Evolutionary conservation across 1,139 yeast genomes (phyloP), one percentile per base, ranked within the genome.

Genomic region (Eremothecium sinecaudum): DNA sequence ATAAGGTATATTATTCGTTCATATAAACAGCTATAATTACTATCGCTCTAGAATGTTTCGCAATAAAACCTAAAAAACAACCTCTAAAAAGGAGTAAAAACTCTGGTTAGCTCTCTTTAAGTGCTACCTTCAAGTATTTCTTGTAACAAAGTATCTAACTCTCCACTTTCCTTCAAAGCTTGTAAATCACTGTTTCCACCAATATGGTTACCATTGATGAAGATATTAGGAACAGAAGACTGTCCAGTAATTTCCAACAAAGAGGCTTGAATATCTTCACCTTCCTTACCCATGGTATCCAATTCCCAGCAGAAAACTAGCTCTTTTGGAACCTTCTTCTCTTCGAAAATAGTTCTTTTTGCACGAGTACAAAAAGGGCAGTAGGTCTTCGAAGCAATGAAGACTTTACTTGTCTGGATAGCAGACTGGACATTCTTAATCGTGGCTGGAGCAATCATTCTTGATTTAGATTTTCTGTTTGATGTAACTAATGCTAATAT

Each of bases 161-260:
- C 45, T 39, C 71, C 72, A 31, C 49, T 42, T 21, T 54, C 50
- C 44, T 67, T 66, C 58, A 77, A 67, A 30, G 67, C 64, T 63
- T 83, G 93, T 42, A 87, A 67, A 48, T 81, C 94, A 33, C 87
- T 78, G 71, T 84, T 82, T 40, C 98, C 98, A 42, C 98, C 98
- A 51, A 90, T 75, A 64, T 84, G 95, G 62, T 83, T 70, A 40
- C 94, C 95, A 34, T 71, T 76, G 57, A 90, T 86, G 63, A 79
- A 86, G 45, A 90, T 73, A 61, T 81, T 87, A 43, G 98, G 98
- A 39, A 90, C 97, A 25, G 96, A 84, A 48, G 75, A 70, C 66
- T 90, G 97, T 42, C 95, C 94, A 26, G 93, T 79, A 44, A 84
- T 60, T 53, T 79, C 76, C 31, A 54, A 58, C 43, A 90, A 69